phyloP scores from a whole-genome alignment of 148 eudicot species.

The Fagopyrum esculentum region DNA sequence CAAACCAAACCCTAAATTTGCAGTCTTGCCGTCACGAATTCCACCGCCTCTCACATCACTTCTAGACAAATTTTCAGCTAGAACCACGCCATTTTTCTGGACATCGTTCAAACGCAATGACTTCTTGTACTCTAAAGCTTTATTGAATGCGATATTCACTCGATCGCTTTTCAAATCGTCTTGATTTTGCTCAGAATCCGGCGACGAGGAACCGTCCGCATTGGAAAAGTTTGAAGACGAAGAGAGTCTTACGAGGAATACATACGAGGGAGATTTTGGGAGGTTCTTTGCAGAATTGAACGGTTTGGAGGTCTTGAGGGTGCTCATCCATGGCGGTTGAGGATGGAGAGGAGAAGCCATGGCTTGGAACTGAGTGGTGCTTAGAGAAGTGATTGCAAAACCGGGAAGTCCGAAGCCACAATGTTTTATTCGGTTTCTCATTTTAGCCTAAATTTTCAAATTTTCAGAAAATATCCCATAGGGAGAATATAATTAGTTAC shows the following conservation, averaged over 20 bases:
- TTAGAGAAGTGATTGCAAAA: background rate
- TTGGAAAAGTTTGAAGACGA: conserved; percentile 26
- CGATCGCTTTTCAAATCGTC: conserved; percentile 21
- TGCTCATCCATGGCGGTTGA: conserved; percentile 11
- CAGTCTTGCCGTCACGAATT: background rate
- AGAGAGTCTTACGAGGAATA: conserved; percentile 25
- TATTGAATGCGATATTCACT: conserved; percentile 46
- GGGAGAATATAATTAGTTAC: too few relatives aligned
- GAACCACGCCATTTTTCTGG: conserved; percentile 17
- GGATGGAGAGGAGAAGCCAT: conserved; percentile 13
- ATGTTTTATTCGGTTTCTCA: too few relatives aligned
- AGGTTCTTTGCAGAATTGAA: background rate
- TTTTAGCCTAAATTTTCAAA: too few relatives aligned
- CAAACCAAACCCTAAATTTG: background rate
- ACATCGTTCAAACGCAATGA: conserved; percentile 16
- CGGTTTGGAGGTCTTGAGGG: background rate
- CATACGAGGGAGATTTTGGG: conserved; percentile 23
- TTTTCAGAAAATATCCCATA: too few relatives aligned
- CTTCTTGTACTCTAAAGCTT: conserved; percentile 52
- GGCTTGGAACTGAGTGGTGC: conserved; percentile 1
- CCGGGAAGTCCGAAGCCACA: background rate
- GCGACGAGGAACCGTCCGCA: conserved; percentile 26
- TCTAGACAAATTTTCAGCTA: conserved; percentile 11
- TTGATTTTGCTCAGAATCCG: conserved; percentile 19
- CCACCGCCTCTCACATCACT: conserved; percentile 10